Evolutionary conservation across 2,329 filamentous ascomycete species (phyloP), one percentile per base, ranked within the genome.

Genomic region (Aspergillus carbonarius): DNA sequence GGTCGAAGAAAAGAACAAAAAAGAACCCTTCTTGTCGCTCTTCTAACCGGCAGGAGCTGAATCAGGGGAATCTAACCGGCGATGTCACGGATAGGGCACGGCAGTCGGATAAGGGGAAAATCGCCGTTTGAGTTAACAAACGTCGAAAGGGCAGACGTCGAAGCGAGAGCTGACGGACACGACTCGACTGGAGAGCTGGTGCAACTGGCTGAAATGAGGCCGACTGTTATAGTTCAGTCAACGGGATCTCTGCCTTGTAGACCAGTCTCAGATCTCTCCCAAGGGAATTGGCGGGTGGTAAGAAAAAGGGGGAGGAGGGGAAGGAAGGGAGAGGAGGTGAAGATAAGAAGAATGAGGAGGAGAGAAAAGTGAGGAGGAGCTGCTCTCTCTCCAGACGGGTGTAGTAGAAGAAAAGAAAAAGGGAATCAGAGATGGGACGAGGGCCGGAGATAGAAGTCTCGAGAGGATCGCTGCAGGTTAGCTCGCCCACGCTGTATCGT

Each of bases 381-480:
- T 67, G 63, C 69, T 75, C 73, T 75, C 73, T 74, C 74, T 76
- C 73, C 74, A 76, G 72, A 68, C 72, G 71, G 72, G 70, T 76
- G 73, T 74, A 73, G 69, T 63, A 69, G 67, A 67, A 66, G 68
- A 72, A 74, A 72, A 68, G 67, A 66, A 67, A 70, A 66, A 62
- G 58, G 63, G 65, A 63, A 64, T 67, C 68, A 69, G 66, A 70
- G 66, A 66, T 60, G 57, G 60, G 63, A 63, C 55, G 63, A 64
- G 63, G 63, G 60, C 63, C 62, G 60, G 61, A 67, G 67, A 67
- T 68, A 67, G 66, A 70, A 60, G 64, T 60, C 60, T 60, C 56
- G 53, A 63, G 46, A 60, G 54, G 61, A 57, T 62, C 56, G 61
- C 60, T 65, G 61, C 61, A 64, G 64, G 64, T 64, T 65, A 64